These are phyloP conservation scores for Gastrolobium villosum DNA, from an alignment of 306 rosid species.

Conservation along the genomic window DNA sequence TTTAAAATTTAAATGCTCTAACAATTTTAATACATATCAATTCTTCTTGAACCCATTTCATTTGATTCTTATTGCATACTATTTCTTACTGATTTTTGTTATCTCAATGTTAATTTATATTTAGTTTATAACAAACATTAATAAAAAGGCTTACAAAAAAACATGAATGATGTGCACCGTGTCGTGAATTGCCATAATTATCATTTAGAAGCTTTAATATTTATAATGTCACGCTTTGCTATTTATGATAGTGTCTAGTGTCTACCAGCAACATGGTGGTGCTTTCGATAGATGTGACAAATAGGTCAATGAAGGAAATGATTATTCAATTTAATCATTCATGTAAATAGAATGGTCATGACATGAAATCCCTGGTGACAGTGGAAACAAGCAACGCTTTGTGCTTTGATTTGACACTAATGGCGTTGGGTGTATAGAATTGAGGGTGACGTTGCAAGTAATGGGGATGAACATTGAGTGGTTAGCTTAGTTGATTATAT, in stretches of 20 bases:
- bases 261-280: neutral
- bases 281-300: constrained; percentile 22
- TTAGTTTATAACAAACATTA: neutral
- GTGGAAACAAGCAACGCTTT: constrained; percentile 35
- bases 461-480: neutral
- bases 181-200: neutral
- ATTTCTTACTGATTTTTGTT: too few species aligned
- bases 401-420: constrained; percentile 41
- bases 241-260: neutral
- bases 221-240: too few species aligned
- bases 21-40: neutral
- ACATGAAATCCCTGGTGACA: neutral
- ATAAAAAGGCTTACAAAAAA: neutral
- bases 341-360: constrained; percentile 7
- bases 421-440: neutral
- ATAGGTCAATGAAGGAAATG: constrained; percentile 34
- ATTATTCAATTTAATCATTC: constrained; percentile 31
- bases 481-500: constrained; percentile 24
- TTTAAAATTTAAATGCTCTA: too few species aligned
- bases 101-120: neutral
- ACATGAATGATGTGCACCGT: neutral
- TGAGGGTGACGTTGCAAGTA: constrained; percentile 19
- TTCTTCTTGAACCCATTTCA: neutral
- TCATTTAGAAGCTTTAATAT: neutral
- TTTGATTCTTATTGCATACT: neutral